Evolutionary conservation across 2,329 filamentous ascomycete genomes (phyloP), one percentile per base, ranked within the genome.

Genomic region (Furcasterigmium sp.): DNA sequence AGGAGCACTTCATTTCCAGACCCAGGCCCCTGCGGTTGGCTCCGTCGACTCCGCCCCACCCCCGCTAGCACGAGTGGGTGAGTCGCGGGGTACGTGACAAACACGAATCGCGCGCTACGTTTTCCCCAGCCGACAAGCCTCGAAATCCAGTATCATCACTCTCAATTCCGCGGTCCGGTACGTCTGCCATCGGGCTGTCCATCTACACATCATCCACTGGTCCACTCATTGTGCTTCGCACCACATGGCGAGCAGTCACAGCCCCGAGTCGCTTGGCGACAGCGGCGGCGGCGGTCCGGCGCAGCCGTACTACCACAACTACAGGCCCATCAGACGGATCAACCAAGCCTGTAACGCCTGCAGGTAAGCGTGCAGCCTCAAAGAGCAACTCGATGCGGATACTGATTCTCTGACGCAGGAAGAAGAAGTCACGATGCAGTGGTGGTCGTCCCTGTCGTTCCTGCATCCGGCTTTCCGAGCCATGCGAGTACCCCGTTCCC

Each of bases 271-370:
- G 15, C 15, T 15, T 17, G 9, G n/a, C n/a, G n/a, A 20, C 17
- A 18, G 7, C 18, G 28, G 26, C 17, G 17, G 28, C 4, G 17
- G n/a, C 18, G 17, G 18, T n/a, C 26, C 38, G 37, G 37, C 8
- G 15, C 10, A 23, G 10, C 9, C 9, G 4, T 15, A 8, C 11
- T 10, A 39, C 13, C 23, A 19, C n/a, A 17, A 39, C 23, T 40
- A 40, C 26, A 26, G 38, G 15, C 38, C 38, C 5, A 40, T 40
- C 26, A 17, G 38, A 14, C 38, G 38, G 17, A 40, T 40, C 26
- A 40, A 40, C 38, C 38, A 30, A 14, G 38, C 38, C 15, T 40
- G 38, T 30, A 29, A 32, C 38, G 38, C 38, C 13, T 40, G 38
- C 38, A 40, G 38, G 38, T 40, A 40, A 7, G 38, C 18, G 9